Evolutionary conservation across 1,139 yeast species (phyloP), one percentile per base, ranked within the genome.

Genomic region (Taphrina flavorubra): DNA sequence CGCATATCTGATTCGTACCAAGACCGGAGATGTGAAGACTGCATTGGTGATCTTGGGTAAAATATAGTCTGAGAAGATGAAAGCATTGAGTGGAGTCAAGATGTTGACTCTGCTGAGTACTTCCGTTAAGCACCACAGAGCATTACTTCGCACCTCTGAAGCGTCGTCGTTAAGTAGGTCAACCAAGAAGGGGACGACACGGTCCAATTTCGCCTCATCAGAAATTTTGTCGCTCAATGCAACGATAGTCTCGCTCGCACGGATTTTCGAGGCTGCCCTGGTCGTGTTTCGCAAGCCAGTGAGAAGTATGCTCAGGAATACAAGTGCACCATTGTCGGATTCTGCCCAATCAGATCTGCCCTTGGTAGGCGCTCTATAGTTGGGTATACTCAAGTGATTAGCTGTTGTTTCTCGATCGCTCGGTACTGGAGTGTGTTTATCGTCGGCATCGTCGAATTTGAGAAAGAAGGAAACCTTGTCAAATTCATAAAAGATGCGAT

Each of bases 171-270:
- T 86, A 20, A 86, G 76, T 70, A 86, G 79, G 8, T 83, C 76
- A 46, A 90, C 84, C 44, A 94, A 78, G 75, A 88, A 90, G 0
- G 99, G 98, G 31, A 94, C 77, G 42, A 94, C 86, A 59, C 97
- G 80, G 76, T 94, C 98, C 59, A 94, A 80, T 75, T 92, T 92
- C 25, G 88, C 88, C 69, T 90, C 96, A 75, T 94, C 98, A 53
- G 85, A 85, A 1, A 91, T 81, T 70, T 86, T 83, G 75, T 90
- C 97, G 0, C 95, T 86, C 16, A 94, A 80, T 0, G 91, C 91
- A 13, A 91, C 77, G 1, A 94, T 83, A 68, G 92, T 78, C 74
- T 92, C 95, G 73, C 96, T 83, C 0, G 94, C 95, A 74, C 85
- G 85, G 4, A 88, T 77, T 73, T 91, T 84, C 39, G 88, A 85